Conservation (phyloP, 306 rosid genomes). For the Malus domestica region ASM211411v1 NC_041805.1:9200501-9201000, state of each 20-base stretch:
- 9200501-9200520: slow-evolving; percentile 54
- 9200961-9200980: slow-evolving; percentile 17
- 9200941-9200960: neutral
- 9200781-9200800: slow-evolving; percentile 3
- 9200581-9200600: slow-evolving; percentile 35
- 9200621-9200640: slow-evolving; percentile 26
- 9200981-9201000: slow-evolving; percentile 98
- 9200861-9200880: neutral
- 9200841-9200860: slow-evolving; percentile 1
- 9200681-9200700: neutral
- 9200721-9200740: no score
- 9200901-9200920: slow-evolving; percentile 56
- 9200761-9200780: neutral
- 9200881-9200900: neutral
- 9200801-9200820: neutral
- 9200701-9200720: neutral
- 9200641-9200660: slow-evolving; percentile 4
- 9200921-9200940: slow-evolving; percentile 85
- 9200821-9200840: slow-evolving; percentile 3
- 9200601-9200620: slow-evolving; percentile 23
- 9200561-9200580: slow-evolving; percentile 41
- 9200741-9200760: neutral
- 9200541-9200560: slow-evolving; percentile 57
- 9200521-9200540: slow-evolving; percentile 29
- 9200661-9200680: slow-evolving; percentile 17